Evolutionary conservation across 2,329 filamentous ascomycete species (phyloP).

Genomic region (Berkeleyomyces basicola): DNA sequence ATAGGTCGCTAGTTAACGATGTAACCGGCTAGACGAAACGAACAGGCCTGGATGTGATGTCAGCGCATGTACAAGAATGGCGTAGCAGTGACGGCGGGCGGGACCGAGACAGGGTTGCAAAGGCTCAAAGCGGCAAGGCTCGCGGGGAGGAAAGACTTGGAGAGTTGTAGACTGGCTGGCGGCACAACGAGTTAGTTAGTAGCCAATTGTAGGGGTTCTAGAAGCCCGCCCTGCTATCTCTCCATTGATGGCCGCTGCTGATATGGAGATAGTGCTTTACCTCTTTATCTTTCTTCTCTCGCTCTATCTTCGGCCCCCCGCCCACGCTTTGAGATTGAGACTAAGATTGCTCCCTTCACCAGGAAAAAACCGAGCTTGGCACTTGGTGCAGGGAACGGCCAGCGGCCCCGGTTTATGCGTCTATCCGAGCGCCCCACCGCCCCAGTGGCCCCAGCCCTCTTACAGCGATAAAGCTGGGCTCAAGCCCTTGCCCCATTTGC

Average conservation of each 20-base stretch:
- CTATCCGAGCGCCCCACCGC: not conserved
- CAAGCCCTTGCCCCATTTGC: not conserved
- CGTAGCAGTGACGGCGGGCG: not conserved
- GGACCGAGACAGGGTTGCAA: not conserved
- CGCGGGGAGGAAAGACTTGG: not conserved
- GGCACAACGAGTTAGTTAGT: no score
- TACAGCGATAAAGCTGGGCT: conserved; percentile 8
- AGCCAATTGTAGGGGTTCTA: no score
- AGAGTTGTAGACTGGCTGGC: not conserved
- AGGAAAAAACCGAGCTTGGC: no score
- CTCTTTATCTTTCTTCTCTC: no score
- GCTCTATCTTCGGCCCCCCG: no score
- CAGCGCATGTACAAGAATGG: not conserved
- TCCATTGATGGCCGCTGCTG: no score
- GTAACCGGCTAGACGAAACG: no score
- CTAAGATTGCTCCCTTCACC: no score
- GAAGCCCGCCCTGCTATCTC: no score
- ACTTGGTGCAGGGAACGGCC: not conserved
- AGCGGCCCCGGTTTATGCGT: not conserved
- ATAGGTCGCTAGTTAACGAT: no score
- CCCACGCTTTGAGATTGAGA: no score
- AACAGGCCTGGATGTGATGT: not conserved
- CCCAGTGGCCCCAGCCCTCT: not conserved
- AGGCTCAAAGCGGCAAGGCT: not conserved
- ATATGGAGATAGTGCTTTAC: no score